Conservation (phyloP, 1,284 basidiomycete species). For the Uromyces viciae-fabae region DNA sequence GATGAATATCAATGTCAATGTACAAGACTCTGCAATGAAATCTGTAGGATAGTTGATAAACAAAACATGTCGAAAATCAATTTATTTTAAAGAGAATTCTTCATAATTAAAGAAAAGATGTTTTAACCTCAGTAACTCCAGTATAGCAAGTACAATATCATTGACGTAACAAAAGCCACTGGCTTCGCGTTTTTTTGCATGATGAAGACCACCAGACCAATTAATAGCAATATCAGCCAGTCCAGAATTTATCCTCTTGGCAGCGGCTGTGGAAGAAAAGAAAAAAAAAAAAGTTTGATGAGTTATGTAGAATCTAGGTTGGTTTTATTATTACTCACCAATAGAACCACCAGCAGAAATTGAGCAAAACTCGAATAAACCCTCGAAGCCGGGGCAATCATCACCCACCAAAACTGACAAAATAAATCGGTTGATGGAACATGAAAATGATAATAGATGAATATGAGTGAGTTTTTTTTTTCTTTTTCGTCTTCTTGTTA, state of each 20-base stretch:
- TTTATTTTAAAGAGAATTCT: not conserved
- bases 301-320: not conserved
- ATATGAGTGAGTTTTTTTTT: not conserved
- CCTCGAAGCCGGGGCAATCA: conserved; percentile 94
- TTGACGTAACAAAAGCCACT: conserved; percentile 97
- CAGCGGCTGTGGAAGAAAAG: conserved; percentile 61
- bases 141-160: conserved; percentile 76
- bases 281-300: not conserved
- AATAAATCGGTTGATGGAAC: not conserved
- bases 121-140: conserved; percentile 75
- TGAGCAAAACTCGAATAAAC: conserved; percentile 92
- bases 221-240: conserved; percentile 89
- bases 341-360: conserved; percentile 83
- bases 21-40: conserved; percentile 81
- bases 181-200: conserved; percentile 95
- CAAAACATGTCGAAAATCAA: not conserved
- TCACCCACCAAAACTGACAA: conserved; percentile 71
- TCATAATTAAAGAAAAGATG: not conserved
- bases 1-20: conserved; percentile 97
- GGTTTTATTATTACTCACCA: not conserved
- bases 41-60: conserved; percentile 46
- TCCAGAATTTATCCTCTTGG: conserved; percentile 74
- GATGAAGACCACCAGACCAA: conserved; percentile 96
- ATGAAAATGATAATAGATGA: too few relatives aligned
- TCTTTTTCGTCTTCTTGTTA: not conserved